phyloP scores from a whole-genome alignment of 2,329 filamentous ascomycete genomes.

The Phaeomoniella chlamydospora region DNA sequence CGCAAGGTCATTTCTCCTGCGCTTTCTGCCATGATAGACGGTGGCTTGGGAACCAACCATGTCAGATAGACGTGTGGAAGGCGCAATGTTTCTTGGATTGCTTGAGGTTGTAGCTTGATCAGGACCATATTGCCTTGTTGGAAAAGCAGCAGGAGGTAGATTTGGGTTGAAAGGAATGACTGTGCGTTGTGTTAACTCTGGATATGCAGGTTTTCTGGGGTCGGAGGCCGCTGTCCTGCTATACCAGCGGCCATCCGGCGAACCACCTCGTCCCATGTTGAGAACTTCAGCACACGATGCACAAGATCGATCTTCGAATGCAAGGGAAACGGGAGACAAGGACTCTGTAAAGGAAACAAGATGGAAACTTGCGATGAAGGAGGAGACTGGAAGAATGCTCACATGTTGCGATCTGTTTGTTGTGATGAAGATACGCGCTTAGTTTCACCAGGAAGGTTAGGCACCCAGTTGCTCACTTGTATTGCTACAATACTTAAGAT shows the following conservation, averaged over 20 bases:
- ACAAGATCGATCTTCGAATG: background rate
- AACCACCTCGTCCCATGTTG: constrained; percentile 16
- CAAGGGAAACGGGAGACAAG: background rate
- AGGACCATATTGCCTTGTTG: constrained; percentile 15
- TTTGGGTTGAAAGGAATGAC: constrained; percentile 19
- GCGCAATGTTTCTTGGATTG: background rate
- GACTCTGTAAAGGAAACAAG: background rate
- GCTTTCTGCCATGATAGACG: background rate
- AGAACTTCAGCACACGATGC: constrained; percentile 18
- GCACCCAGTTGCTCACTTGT: too few relatives aligned
- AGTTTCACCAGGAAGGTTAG: too few relatives aligned
- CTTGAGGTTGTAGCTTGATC: background rate
- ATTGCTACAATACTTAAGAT: too few relatives aligned
- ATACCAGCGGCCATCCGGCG: constrained; percentile 13
- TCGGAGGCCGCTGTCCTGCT: constrained; percentile 6
- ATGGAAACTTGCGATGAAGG: background rate
- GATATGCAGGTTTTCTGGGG: constrained; percentile 8
- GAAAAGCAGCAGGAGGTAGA: constrained; percentile 25
- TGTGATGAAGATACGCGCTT: too few relatives aligned
- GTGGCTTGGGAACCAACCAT: background rate
- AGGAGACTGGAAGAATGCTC: too few relatives aligned
- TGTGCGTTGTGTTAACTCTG: constrained; percentile 7
- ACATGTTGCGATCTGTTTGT: too few relatives aligned
- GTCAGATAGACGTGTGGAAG: background rate
- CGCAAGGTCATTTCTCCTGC: background rate